phyloP scores from a whole-genome alignment of 2,329 filamentous ascomycete species.

The Colletotrichum plurivorum region DNA sequence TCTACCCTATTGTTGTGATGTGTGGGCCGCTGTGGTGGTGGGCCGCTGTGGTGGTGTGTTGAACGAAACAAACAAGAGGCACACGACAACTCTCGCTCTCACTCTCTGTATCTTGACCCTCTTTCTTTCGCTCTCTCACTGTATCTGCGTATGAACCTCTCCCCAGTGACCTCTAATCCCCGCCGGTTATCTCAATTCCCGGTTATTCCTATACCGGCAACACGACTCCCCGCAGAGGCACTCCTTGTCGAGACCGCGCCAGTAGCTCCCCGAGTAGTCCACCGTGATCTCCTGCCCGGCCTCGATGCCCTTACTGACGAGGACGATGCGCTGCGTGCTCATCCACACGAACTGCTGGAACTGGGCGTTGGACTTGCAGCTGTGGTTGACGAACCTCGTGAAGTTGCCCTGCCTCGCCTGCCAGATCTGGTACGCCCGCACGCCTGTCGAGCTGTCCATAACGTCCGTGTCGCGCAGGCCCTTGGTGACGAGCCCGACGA shows the following conservation, averaged over 20 bases:
- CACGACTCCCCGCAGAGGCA: constrained; percentile 68
- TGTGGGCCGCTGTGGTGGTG: too few species aligned
- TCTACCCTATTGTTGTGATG: too few species aligned
- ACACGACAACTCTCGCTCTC: too few species aligned
- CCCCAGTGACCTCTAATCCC: not conserved
- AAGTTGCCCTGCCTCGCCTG: constrained; percentile 70
- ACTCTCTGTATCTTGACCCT: not conserved
- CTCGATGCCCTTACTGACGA: constrained; percentile 68
- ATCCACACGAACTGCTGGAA: constrained; percentile 71
- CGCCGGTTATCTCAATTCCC: constrained; percentile 16
- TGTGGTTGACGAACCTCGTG: constrained; percentile 72
- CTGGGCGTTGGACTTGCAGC: constrained; percentile 69
- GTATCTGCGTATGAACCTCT: not conserved
- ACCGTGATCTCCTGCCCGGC: constrained; percentile 69
- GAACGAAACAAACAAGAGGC: too few species aligned
- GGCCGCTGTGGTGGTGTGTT: too few species aligned
- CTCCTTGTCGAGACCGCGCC: constrained; percentile 67
- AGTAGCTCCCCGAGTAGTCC: constrained; percentile 72
- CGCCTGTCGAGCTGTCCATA: constrained; percentile 61
- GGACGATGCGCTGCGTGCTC: constrained; percentile 66
- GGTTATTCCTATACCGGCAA: constrained; percentile 58
- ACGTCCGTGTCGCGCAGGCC: constrained; percentile 67
- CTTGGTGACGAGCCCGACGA: constrained; percentile 68
- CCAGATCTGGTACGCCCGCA: constrained; percentile 67
- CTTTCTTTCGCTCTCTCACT: not conserved